Base-by-base conservation (phyloP, 176 grass and related monocot genomes). In the Oropetium thomaeum region DNA sequence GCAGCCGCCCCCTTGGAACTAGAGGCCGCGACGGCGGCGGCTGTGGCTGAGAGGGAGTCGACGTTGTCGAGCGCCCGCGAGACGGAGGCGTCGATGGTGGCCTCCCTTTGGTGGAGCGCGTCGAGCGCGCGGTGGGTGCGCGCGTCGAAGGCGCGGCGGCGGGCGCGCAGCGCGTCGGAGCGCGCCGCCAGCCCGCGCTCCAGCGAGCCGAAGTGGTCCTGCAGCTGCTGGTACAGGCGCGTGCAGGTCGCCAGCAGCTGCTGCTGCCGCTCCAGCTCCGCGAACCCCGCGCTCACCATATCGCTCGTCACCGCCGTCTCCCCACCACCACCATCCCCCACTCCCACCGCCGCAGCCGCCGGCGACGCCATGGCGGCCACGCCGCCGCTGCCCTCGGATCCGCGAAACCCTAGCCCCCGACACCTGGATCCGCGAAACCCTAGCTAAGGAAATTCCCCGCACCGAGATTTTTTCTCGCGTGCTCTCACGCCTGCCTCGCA, bases 201-300 rank as follows among this genome's bases (percentile, higher is more conserved):
- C 3, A 93, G 84, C 35, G 89, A 78, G 40, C 79, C 72, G 89
- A 96, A 96, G 87, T 96, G 93, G 44, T 96, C 93, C 0, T 84
- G 8, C 8, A 96, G 93, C 82, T 96, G 89, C 79, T 92, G 88
- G 89, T 91, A 96, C 43, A 96, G 84, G 43, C 78, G 71, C 43
- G 93, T 96, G 78, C 93, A 96, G 68, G 84, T 92, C 54, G 90
- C 86, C 8, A 96, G 90, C 63, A 96, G 76, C 84, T 86, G 89
- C 74, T 91, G 93, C 85, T 96, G 93, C 28, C 83, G 85, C 84
- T 96, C 93, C 22, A 96, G 89, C 80, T 84, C 87, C n/a, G 82
- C 93, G 75, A 92, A 92, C 70, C 93, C 90, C 30, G 85, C 81
- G 70, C 78, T 86, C 63, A 92, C 87, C 64, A 43, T 34, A 19